A percentile compares a stretch with the other conserved stretches of the same genome.
Evolutionary conservation across 345 rosid species (phyloP).

Genomic region (Cardamine occulta): DNA sequence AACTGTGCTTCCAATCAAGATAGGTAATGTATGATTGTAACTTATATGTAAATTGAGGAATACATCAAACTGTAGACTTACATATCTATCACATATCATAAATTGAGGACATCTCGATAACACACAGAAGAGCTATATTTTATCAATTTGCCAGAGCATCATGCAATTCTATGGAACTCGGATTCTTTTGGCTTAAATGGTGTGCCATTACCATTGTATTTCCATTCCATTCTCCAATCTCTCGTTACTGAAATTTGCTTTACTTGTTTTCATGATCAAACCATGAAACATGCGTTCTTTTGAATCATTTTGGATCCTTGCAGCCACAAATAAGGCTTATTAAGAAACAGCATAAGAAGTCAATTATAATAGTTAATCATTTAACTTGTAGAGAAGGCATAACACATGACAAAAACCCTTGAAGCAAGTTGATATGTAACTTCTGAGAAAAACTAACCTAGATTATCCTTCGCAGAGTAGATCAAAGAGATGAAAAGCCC

Average conservation of each 20-base stretch:
- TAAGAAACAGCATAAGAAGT: neutral
- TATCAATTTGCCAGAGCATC: neutral
- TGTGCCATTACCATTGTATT: neutral
- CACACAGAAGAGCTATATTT: slow-evolving; percentile 30
- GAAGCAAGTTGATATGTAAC: neutral
- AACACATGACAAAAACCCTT: slow-evolving; percentile 10
- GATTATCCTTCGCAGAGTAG: slow-evolving; percentile 15
- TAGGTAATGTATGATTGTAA: too few species aligned
- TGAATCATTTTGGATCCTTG: neutral
- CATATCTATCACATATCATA: too few species aligned
- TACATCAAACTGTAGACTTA: too few species aligned
- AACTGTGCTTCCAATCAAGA: too few species aligned
- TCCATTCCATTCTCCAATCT: neutral
- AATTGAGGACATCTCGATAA: slow-evolving; percentile 56
- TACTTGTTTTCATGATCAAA: slow-evolving; percentile 20
- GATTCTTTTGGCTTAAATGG: neutral
- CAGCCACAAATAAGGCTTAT: slow-evolving; percentile 12
- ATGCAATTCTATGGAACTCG: too few species aligned
- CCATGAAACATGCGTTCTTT: neutral
- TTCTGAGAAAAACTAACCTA: neutral
- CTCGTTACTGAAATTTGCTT: slow-evolving; percentile 9
- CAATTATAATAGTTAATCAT: neutral
- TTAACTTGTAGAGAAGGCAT: slow-evolving; percentile 10
- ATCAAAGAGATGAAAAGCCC: neutral
- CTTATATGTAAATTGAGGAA: too few species aligned